phyloP scores from a whole-genome alignment of 2,329 filamentous ascomycete species.

The Didymella pinodella region DNA sequence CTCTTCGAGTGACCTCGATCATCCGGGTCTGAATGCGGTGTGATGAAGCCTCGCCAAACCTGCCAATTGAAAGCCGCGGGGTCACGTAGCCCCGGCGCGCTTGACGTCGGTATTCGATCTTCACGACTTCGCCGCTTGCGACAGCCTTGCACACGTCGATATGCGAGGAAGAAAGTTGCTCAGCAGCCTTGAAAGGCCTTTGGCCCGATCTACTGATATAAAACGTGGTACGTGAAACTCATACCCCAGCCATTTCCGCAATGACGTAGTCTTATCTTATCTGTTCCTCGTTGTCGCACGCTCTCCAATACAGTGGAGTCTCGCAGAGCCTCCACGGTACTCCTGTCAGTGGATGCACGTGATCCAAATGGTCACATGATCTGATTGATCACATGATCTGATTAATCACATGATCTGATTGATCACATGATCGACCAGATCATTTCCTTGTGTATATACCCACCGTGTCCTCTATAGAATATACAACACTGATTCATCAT shows the following conservation, averaged over 20 bases:
- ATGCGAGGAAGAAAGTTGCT: not conserved
- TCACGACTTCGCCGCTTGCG: not conserved
- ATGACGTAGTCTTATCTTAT: not conserved
- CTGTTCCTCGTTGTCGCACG: too few species aligned
- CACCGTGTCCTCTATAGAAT: too few species aligned
- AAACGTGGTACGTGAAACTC: too few species aligned
- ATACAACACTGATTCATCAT: too few species aligned
- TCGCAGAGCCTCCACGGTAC: too few species aligned
- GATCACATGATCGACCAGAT: too few species aligned
- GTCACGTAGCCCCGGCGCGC: slow-evolving; percentile 2
- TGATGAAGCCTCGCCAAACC: slow-evolving; percentile 26
- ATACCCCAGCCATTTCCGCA: not conserved
- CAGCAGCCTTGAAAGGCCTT: not conserved
- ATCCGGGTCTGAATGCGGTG: slow-evolving; percentile 15
- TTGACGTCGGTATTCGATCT: slow-evolving; percentile 10
- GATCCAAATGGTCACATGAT: too few species aligned
- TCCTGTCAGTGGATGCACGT: too few species aligned
- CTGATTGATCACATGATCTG: too few species aligned
- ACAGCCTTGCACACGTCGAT: not conserved
- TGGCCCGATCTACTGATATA: not conserved
- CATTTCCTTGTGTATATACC: too few species aligned
- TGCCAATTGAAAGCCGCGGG: slow-evolving; percentile 31
- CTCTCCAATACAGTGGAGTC: too few species aligned
- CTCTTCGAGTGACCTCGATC: slow-evolving; percentile 9
- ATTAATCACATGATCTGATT: too few species aligned